These are phyloP conservation scores for Aspergillus glaucus DNA, from an alignment of 2,329 filamentous ascomycete genomes.

Conservation along the genomic window DNA sequence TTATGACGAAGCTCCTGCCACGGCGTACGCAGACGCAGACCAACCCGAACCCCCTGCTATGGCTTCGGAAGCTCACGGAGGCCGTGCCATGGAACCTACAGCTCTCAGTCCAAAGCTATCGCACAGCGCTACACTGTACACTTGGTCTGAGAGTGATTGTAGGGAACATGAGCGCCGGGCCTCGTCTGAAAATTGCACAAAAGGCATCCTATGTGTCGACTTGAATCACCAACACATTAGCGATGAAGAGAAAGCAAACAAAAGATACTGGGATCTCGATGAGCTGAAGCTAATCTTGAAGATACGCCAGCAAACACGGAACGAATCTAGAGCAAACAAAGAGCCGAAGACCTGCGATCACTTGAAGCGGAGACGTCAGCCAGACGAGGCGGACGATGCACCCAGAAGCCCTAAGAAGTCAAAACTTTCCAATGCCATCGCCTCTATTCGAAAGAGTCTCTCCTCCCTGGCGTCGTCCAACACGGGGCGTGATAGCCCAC, in stretches of 20 bases:
- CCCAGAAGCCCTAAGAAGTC: not conserved
- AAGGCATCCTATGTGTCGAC: conserved; percentile 9
- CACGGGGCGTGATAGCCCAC: not conserved
- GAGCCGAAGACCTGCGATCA: not conserved
- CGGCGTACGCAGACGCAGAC: not conserved
- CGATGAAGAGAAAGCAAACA: not conserved
- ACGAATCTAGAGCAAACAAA: not conserved
- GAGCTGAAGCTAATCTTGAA: conserved; percentile 16
- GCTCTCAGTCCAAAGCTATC: not conserved
- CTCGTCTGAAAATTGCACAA: not conserved
- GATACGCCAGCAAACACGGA: not conserved
- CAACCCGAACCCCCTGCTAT: not conserved
- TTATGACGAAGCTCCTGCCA: not conserved
- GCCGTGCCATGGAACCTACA: no score
- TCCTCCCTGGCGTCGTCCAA: not conserved
- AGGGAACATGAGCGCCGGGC: not conserved
- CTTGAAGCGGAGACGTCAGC: not conserved
- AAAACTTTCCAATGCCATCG: not conserved
- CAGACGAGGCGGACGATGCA: not conserved
- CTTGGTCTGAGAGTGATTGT: not conserved
- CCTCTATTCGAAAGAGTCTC: not conserved
- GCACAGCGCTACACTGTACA: not conserved
- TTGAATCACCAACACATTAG: conserved; percentile 1
- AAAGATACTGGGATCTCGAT: conserved; percentile 16
- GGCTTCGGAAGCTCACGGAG: no score